Conservation (phyloP, 2,329 filamentous ascomycete species). For the Alternaria novae-zelandiae region DNA sequence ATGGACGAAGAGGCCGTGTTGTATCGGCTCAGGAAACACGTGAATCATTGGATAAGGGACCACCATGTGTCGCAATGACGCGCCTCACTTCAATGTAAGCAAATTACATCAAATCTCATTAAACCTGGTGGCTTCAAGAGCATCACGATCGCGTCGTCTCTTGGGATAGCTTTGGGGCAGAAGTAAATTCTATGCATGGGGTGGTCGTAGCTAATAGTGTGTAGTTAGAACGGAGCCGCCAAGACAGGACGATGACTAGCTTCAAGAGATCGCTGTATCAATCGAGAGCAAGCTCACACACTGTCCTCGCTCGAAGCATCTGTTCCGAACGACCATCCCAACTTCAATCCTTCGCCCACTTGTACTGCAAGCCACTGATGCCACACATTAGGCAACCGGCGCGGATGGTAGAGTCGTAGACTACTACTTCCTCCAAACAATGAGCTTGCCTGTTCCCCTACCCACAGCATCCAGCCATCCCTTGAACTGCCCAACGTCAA, state of each 20-base stretch:
- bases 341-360: neutral
- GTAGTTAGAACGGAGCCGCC: neutral
- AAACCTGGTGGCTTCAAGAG: neutral
- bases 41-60: conserved; percentile 8
- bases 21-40: conserved; percentile 5
- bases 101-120: fast-evolving
- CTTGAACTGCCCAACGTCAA: conserved; percentile 23
- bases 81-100: neutral
- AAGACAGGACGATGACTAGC: neutral
- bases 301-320: neutral
- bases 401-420: neutral
- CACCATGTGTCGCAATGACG: neutral
- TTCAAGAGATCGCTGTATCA: neutral
- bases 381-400: neutral
- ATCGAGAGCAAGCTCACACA: neutral
- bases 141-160: neutral
- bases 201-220: neutral
- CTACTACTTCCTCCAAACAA: conserved; percentile 40
- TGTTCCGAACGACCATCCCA: neutral
- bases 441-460: conserved; percentile 29
- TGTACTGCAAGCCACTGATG: neutral
- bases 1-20: conserved; percentile 5
- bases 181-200: neutral
- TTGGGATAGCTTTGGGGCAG: neutral
- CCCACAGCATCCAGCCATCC: conserved; percentile 30